Conservation (phyloP, 2,329 filamentous ascomycete species). For the Colletotrichum lupini region DNA sequence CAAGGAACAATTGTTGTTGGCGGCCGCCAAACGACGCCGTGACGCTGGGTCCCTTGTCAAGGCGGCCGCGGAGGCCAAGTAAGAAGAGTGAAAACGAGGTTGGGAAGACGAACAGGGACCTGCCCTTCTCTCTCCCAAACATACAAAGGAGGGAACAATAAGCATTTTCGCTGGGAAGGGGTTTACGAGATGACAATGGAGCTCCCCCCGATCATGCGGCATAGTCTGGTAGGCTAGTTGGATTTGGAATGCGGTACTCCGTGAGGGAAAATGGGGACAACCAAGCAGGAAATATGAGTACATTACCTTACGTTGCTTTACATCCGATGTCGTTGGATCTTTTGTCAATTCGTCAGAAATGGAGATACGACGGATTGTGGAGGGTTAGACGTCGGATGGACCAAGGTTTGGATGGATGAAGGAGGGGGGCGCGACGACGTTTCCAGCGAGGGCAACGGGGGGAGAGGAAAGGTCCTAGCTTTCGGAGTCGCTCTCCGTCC, state of each 20-base stretch:
- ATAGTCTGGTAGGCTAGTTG: background rate
- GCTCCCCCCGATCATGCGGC: background rate
- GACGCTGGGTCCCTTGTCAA: constrained; percentile 3
- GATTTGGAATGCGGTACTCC: constrained; percentile 5
- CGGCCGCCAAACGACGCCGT: constrained; percentile 4
- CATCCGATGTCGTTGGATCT: constrained; percentile 25
- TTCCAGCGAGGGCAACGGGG: constrained; percentile 1
- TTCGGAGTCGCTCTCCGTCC: constrained; percentile 26
- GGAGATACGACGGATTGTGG: constrained; percentile 26
- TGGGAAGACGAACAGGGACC: background rate
- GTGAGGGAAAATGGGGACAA: background rate
- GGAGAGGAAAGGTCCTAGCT: constrained; percentile 16
- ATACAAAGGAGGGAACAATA: constrained; percentile 16
- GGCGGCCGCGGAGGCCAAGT: background rate
- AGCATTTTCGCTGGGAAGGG: constrained; percentile 23
- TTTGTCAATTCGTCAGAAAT: constrained; percentile 20
- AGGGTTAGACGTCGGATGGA: constrained; percentile 9
- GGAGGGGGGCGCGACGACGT: background rate
- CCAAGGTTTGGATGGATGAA: background rate
- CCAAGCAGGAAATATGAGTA: background rate
- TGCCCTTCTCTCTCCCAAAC: background rate
- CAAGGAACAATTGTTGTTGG: background rate
- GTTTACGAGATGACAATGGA: constrained; percentile 26
- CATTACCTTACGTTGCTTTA: background rate
- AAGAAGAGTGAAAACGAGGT: background rate